Conservation (phyloP, 2,329 filamentous ascomycete genomes). For the Diaporthe caulivora region DNA sequence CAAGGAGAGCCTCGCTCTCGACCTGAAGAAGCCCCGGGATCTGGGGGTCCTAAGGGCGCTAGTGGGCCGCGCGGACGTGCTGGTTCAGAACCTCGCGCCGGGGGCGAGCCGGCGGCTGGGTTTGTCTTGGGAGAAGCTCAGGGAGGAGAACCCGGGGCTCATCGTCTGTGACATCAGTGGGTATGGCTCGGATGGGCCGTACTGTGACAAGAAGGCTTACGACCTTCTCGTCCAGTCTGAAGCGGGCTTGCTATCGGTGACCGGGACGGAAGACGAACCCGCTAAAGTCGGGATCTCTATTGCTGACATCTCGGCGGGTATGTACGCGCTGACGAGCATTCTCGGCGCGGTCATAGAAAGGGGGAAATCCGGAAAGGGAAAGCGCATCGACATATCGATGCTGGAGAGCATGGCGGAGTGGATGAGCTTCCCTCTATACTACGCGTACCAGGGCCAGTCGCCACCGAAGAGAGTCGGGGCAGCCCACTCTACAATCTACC, state of each 20-base stretch:
- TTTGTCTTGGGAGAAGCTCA: constrained; percentile 58
- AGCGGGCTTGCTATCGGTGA: constrained; percentile 64
- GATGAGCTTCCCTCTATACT: constrained; percentile 70
- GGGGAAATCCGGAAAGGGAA: constrained; percentile 60
- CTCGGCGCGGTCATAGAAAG: constrained; percentile 63
- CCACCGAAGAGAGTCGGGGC: constrained; percentile 61
- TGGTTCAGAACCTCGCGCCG: constrained; percentile 67
- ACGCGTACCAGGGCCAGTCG: constrained; percentile 59
- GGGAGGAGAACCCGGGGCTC: constrained; percentile 55
- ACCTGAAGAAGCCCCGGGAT: constrained; percentile 59
- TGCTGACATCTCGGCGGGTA: constrained; percentile 66
- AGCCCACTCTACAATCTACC: constrained; percentile 67
- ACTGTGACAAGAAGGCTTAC: constrained; percentile 67
- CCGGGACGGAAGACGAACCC: constrained; percentile 57
- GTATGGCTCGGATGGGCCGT: constrained; percentile 64
- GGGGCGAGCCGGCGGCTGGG: constrained; percentile 62
- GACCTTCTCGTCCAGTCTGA: constrained; percentile 68
- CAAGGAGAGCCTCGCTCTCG: constrained; percentile 64
- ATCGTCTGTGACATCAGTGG: constrained; percentile 69
- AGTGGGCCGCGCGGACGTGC: constrained; percentile 59
- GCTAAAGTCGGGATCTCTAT: constrained; percentile 67
- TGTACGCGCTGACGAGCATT: constrained; percentile 65
- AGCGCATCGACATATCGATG: constrained; percentile 68
- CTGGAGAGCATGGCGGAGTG: constrained; percentile 70
- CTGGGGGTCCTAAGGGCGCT: constrained; percentile 57